These are phyloP conservation scores for Lactarius hengduanensis DNA, from an alignment of 768 basidiomycete species.

Conservation along the genomic window DNA sequence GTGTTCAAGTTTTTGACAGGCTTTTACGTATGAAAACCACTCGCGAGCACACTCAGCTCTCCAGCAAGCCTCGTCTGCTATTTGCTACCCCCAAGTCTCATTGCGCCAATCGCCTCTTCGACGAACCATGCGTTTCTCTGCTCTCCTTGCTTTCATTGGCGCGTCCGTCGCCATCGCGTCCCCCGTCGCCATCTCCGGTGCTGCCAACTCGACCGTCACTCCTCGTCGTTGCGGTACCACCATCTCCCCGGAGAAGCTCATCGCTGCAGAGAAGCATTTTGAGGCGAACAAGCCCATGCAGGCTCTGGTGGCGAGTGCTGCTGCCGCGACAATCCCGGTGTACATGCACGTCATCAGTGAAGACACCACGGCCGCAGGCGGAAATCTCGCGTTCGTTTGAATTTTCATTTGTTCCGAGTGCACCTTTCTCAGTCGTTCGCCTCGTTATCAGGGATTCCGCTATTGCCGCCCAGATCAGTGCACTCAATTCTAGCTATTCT, in stretches of 20 bases:
- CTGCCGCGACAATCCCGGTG: conserved; percentile 36
- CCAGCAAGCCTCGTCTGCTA: conserved; percentile 2
- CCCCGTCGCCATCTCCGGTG: conserved; percentile 24
- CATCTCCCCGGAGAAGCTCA: conserved; percentile 39
- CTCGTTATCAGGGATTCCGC: conserved; percentile 35
- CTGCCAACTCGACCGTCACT: conserved; percentile 25
- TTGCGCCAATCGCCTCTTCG: neutral
- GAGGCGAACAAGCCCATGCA: conserved; percentile 37
- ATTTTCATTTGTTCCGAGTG: neutral
- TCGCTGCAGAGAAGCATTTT: conserved; percentile 44
- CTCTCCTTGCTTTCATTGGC: conserved; percentile 35
- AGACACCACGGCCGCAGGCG: conserved; percentile 41
- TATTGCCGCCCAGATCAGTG: conserved; percentile 43
- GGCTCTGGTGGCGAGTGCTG: conserved; percentile 18
- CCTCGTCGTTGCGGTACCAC: conserved; percentile 7
- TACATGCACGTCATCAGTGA: conserved; percentile 47
- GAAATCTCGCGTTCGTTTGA: conserved; percentile 42
- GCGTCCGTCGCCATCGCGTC: conserved; percentile 34
- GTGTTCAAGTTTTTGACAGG: neutral
- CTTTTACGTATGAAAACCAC: neutral
- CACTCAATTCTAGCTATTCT: conserved; percentile 44
- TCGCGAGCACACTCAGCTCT: neutral
- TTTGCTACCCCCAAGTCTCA: neutral
- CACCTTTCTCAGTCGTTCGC: neutral
- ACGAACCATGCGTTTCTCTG: conserved; percentile 21